phyloP scores from a whole-genome alignment of 2,329 filamentous ascomycete species.

The Fusarium cyanostomum region DNA sequence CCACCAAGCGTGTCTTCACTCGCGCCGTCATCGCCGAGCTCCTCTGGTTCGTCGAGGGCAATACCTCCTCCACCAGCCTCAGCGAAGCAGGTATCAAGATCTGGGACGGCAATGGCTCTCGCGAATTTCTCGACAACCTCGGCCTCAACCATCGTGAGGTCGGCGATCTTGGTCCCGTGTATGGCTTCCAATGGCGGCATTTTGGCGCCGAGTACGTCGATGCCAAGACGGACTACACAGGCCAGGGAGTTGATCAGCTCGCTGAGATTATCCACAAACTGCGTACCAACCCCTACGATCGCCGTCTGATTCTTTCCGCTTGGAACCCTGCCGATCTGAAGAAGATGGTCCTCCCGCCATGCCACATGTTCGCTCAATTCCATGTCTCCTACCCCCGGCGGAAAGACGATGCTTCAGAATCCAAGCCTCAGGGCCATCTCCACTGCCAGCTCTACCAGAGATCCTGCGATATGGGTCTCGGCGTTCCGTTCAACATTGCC shows the following conservation, averaged over 20 bases:
- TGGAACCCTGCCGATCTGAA: constrained; percentile 92
- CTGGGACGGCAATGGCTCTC: constrained; percentile 96
- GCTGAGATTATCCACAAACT: constrained; percentile 90
- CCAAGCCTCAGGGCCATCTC: constrained; percentile 71
- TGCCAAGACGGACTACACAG: constrained; percentile 81
- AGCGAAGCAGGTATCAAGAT: constrained; percentile 88
- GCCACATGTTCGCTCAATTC: constrained; percentile 98
- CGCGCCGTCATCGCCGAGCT: constrained; percentile 91
- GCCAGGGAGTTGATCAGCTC: constrained; percentile 91
- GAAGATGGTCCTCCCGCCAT: constrained; percentile 92
- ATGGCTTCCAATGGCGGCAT: constrained; percentile 99
- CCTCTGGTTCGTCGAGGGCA: constrained; percentile 92
- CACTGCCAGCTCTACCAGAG: constrained; percentile 94
- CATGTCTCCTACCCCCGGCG: constrained; percentile 79
- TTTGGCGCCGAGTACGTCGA: constrained; percentile 93
- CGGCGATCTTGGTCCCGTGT: constrained; percentile 93
- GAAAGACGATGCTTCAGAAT: constrained; percentile 41
- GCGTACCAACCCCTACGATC: constrained; percentile 83
- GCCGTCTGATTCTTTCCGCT: constrained; percentile 87
- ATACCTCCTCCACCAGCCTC: constrained; percentile 81
- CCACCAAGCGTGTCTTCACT: constrained; percentile 95
- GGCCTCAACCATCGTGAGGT: constrained; percentile 83
- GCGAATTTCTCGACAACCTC: constrained; percentile 86
- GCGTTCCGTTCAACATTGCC: constrained; percentile 97
- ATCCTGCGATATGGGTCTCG: constrained; percentile 95